These are phyloP conservation scores for Pythium guiyangense DNA, from an alignment of 352 stramenopile genomes.

Conservation along the genomic window DNA sequence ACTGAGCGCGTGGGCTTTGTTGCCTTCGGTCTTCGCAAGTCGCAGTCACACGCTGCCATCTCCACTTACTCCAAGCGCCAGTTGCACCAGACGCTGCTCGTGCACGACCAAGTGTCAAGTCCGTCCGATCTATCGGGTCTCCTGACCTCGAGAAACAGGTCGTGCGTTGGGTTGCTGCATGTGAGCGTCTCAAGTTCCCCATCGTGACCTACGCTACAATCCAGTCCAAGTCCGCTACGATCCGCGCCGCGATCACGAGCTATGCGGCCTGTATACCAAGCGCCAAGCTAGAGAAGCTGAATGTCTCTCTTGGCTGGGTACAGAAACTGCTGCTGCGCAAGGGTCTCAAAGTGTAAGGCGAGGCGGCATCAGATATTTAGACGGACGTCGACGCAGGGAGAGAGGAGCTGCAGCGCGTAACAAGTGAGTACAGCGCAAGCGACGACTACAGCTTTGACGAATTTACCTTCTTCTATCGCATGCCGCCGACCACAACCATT, in stretches of 20 bases:
- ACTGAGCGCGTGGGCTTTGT: too few species aligned
- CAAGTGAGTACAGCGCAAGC: conserved; percentile 2
- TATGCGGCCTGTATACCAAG: not conserved
- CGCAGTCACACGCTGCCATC: too few species aligned
- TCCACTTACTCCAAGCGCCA: too few species aligned
- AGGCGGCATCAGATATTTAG: not conserved
- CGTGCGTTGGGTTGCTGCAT: not conserved
- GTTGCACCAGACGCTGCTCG: too few species aligned
- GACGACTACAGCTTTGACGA: conserved; percentile 9
- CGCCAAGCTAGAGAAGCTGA: not conserved
- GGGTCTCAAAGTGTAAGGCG: not conserved
- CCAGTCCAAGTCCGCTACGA: not conserved
- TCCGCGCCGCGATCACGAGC: not conserved
- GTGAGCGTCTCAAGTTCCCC: conserved; percentile 1
- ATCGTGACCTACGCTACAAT: conserved; percentile 1
- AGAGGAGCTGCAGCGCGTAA: not conserved
- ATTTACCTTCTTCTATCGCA: conserved; percentile 2
- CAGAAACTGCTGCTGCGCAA: not conserved
- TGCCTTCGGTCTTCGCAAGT: too few species aligned
- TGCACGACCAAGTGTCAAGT: too few species aligned
- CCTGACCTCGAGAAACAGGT: not conserved
- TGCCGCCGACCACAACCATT: not conserved
- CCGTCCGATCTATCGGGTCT: too few species aligned
- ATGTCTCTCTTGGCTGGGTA: conserved; percentile 5
- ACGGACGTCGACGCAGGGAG: not conserved